Evolutionary conservation across 1,284 basidiomycete genomes (phyloP).

Genomic region (Trichosporon ovoides): DNA sequence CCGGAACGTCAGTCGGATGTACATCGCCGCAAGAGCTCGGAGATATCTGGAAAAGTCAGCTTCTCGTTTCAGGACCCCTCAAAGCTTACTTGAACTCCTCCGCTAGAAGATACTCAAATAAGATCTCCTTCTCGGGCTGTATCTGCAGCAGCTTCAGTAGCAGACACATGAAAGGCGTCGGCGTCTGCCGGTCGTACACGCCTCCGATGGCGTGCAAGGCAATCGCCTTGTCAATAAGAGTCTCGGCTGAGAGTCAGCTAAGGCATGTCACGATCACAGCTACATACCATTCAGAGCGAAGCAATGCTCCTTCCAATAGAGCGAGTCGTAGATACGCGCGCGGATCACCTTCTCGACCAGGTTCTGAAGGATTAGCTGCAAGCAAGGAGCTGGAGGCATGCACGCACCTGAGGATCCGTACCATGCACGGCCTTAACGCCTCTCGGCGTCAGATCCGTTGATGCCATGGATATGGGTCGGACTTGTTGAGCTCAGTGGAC

Average conservation of each 20-base stretch:
- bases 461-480: background rate
- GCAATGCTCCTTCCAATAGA: slow-evolving; percentile 96
- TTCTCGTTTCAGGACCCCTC: background rate
- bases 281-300: slow-evolving; percentile 77
- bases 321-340: slow-evolving; percentile 89
- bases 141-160: slow-evolving; percentile 92
- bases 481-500: too few relatives aligned
- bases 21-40: slow-evolving; percentile 86
- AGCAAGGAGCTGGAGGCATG: background rate
- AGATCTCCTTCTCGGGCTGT: slow-evolving; percentile 93
- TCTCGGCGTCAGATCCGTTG: slow-evolving; percentile 15
- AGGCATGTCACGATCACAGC: background rate
- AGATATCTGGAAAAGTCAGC: slow-evolving; percentile 63
- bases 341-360: slow-evolving; percentile 96
- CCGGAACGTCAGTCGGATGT: slow-evolving; percentile 88
- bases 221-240: slow-evolving; percentile 86
- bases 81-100: slow-evolving; percentile 93
- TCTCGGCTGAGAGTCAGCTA: slow-evolving; percentile 61
- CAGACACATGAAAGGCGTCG: slow-evolving; percentile 85
- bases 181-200: slow-evolving; percentile 80
- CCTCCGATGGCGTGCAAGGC: slow-evolving; percentile 81
- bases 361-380: slow-evolving; percentile 55
- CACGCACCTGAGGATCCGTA: slow-evolving; percentile 75
- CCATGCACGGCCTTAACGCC: slow-evolving; percentile 65
- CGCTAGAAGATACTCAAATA: slow-evolving; percentile 87